Conservation (phyloP, 73 alveolate species). For the Loxodes magnus region DNA sequence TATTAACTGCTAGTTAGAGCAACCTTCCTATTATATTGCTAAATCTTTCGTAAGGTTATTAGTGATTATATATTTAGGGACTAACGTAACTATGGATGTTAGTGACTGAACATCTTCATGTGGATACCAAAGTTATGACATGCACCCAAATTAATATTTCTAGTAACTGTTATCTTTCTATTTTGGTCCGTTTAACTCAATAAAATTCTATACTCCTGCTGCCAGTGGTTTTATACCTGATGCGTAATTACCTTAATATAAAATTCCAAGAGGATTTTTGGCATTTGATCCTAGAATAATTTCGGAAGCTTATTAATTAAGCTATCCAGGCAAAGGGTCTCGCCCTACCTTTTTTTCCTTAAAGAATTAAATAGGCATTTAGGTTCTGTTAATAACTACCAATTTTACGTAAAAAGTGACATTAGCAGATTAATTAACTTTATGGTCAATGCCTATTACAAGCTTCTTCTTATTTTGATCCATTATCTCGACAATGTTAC, state of each 20-base stretch:
- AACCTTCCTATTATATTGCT: not conserved
- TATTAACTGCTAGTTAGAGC: not conserved
- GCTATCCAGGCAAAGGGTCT: not conserved
- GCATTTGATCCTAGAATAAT: not conserved
- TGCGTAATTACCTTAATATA: not conserved
- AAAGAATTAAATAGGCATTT: not conserved
- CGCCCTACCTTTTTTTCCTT: not conserved
- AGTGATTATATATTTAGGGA: conserved; percentile 18
- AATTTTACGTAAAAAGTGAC: not conserved
- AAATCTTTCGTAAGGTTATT: conserved; percentile 12
- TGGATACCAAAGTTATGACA: conserved; percentile 11
- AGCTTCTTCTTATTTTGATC: not conserved
- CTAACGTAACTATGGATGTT: conserved; percentile 17
- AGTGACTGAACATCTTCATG: conserved; percentile 14
- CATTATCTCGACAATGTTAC: not conserved
- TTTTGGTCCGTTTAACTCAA: conserved; percentile 6
- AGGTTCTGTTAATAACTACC: not conserved
- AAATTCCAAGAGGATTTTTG: conserved; percentile 4
- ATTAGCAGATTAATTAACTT: not conserved
- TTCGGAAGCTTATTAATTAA: not conserved
- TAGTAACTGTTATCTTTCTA: not conserved
- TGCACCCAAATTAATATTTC: conserved; percentile 16
- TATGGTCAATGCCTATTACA: not conserved
- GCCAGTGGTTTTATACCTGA: not conserved
- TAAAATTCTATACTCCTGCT: conserved; percentile 2